A percentile compares a stretch with the other conserved stretches of the same genome.
These are phyloP conservation scores for Botrytis sinoallii DNA, from an alignment of 2,329 filamentous ascomycete genomes.

Conservation along the genomic window DNA sequence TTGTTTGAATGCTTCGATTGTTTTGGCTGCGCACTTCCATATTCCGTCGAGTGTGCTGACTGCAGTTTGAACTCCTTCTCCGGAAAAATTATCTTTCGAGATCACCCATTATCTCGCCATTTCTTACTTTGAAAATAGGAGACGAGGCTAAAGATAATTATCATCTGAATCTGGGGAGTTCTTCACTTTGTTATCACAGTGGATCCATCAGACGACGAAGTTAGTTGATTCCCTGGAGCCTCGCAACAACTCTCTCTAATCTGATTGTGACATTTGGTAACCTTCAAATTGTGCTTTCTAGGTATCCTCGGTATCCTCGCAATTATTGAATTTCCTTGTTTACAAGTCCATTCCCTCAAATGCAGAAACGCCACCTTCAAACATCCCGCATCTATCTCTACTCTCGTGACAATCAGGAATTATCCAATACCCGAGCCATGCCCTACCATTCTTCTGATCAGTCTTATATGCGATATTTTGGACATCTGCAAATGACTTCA, in stretches of 20 bases:
- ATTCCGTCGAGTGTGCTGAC: not conserved
- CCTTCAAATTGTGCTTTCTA: not conserved
- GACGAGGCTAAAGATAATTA: not conserved
- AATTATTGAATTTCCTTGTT: constrained; percentile 3
- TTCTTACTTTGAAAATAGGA: not conserved
- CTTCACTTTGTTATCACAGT: not conserved
- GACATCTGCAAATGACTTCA: not conserved
- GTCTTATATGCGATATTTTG: not conserved
- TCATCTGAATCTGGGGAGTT: not conserved
- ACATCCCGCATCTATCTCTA: not conserved
- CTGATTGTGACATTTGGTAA: too few relatives aligned
- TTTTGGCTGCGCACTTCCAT: not conserved
- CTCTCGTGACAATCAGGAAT: not conserved
- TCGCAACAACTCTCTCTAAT: not conserved
- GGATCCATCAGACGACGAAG: not conserved
- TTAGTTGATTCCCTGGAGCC: not conserved
- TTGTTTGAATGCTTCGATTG: constrained; percentile 2
- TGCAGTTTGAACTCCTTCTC: not conserved
- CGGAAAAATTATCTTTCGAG: not conserved
- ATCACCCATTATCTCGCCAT: not conserved
- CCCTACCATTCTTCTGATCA: not conserved
- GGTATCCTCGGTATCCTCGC: too few relatives aligned
- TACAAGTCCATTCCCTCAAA: not conserved
- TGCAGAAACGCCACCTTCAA: not conserved
- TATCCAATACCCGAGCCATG: not conserved